Evolutionary conservation across 805 yeast genomes (phyloP).

Genomic region (Candida boleticola): DNA sequence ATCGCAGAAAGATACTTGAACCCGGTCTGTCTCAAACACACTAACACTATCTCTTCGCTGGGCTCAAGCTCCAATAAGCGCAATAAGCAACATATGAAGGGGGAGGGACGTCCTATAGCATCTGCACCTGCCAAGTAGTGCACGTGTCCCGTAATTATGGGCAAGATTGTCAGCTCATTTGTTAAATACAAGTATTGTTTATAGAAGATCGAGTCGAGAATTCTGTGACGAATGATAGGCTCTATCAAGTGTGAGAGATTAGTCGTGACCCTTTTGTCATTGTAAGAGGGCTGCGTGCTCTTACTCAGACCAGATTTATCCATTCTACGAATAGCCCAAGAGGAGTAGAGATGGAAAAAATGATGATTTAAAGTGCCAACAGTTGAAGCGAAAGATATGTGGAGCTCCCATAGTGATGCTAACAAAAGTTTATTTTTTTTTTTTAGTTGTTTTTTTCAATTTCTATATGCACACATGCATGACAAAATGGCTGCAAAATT

Average conservation of each 20-base stretch:
- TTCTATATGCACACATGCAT: not conserved
- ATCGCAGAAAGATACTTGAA: slow-evolving; percentile 78
- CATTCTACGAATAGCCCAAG: too few relatives aligned
- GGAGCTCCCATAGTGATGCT: too few relatives aligned
- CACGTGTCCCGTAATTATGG: slow-evolving; percentile 31
- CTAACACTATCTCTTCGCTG: slow-evolving; percentile 48
- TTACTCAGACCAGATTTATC: not conserved
- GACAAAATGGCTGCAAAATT: not conserved
- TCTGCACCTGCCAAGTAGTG: slow-evolving; percentile 59
- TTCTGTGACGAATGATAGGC: slow-evolving; percentile 40
- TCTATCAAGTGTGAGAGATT: slow-evolving; percentile 38
- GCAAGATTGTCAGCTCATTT: slow-evolving; percentile 39
- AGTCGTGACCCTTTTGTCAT: slow-evolving; percentile 26
- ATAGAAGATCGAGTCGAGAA: slow-evolving; percentile 43
- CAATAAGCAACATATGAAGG: slow-evolving; percentile 73
- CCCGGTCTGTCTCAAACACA: slow-evolving; percentile 51
- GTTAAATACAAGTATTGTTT: slow-evolving; percentile 40
- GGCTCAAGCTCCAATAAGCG: slow-evolving; percentile 80
- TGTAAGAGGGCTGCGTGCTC: slow-evolving; percentile 19
- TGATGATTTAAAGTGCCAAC: too few relatives aligned
- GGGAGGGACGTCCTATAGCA: slow-evolving; percentile 57
- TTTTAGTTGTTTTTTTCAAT: not conserved
- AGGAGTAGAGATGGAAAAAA: too few relatives aligned
- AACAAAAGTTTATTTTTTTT: too few relatives aligned
- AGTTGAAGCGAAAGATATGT: too few relatives aligned